phyloP scores from a whole-genome alignment of 768 basidiomycete species.

The Leccinum disarticulatum region DNA sequence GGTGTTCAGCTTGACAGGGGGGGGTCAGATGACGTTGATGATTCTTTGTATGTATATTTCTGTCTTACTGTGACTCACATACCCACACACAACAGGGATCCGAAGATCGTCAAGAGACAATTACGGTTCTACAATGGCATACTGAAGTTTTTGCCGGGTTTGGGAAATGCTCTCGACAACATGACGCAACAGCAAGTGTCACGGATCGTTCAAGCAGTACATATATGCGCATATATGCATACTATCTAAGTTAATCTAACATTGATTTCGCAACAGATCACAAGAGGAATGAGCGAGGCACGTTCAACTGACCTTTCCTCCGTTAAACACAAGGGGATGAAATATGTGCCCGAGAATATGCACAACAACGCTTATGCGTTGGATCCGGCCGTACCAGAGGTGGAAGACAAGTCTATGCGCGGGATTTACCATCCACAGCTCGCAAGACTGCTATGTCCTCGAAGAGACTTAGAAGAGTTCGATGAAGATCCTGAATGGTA shows the following conservation, averaged over 20 bases:
- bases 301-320: not conserved
- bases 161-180: not conserved
- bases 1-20: not conserved
- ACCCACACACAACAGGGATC: not conserved
- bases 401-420: slow-evolving; percentile 3
- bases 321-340: not conserved
- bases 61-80: no score
- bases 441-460: not conserved
- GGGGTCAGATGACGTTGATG: not conserved
- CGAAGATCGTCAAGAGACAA: not conserved
- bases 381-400: not conserved
- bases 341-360: not conserved
- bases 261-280: not conserved
- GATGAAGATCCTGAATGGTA: not conserved
- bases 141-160: not conserved
- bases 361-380: not conserved
- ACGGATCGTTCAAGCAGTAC: not conserved
- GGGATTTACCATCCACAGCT: slow-evolving; percentile 4
- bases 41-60: not conserved
- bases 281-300: not conserved
- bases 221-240: not conserved
- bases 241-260: no score
- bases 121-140: not conserved
- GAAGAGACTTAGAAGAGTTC: not conserved
- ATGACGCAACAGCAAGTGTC: not conserved